Conservation (phyloP, 2,329 filamentous ascomycete genomes). For the Pseudomassariella vexata region DNA sequence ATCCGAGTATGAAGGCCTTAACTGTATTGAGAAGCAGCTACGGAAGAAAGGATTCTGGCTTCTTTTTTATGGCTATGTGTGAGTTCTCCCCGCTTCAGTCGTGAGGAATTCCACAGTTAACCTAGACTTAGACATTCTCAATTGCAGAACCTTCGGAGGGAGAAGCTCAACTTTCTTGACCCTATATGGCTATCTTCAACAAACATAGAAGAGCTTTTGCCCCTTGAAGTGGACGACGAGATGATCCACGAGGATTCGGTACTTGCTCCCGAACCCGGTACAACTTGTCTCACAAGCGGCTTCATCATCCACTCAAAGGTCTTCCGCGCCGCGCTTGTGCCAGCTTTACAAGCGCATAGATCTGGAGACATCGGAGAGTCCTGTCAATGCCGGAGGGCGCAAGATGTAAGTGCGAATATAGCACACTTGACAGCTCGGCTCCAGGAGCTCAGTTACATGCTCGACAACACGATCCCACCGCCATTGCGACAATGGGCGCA, state of each 20-base stretch:
- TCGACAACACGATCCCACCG: constrained; percentile 1
- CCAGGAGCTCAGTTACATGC: constrained; percentile 1
- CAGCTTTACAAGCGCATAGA: too few species aligned
- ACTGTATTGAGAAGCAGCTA: constrained; percentile 2
- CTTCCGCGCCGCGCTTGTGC: neutral
- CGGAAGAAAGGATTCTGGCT: constrained; percentile 4
- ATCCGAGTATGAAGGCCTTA: constrained; percentile 1
- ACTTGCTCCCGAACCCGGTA: neutral
- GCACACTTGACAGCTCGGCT: neutral
- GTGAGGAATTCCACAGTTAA: too few species aligned
- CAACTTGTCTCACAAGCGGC: neutral
- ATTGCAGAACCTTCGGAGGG: constrained; percentile 2
- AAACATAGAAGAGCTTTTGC: constrained; percentile 1
- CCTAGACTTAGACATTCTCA: too few species aligned
- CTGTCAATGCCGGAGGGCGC: constrained; percentile 1
- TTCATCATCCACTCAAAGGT: constrained; percentile 3
- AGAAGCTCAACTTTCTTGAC: constrained; percentile 4
- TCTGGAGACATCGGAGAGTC: too few species aligned
- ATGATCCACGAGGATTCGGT: neutral
- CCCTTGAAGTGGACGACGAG: constrained; percentile 1
- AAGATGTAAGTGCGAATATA: neutral
- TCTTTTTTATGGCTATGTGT: constrained; percentile 2
- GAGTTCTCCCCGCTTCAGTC: too few species aligned
- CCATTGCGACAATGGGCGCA: constrained; percentile 17
- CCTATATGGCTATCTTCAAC: neutral